These are phyloP conservation scores for Pleurotus giganteus DNA, from an alignment of 768 basidiomycete genomes.

Conservation along the genomic window DNA sequence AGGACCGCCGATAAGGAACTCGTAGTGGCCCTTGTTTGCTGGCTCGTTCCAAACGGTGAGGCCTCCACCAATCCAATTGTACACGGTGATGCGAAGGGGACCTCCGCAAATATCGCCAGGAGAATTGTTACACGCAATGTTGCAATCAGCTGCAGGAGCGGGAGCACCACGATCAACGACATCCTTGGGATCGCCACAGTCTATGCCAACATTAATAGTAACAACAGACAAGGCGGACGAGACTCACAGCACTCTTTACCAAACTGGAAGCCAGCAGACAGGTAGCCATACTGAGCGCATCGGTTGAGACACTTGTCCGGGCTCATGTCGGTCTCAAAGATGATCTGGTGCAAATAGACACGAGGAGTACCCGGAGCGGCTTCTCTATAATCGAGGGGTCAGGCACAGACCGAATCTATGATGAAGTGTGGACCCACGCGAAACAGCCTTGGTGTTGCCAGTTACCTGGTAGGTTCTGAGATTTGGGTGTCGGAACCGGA, in stretches of 20 bases:
- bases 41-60: conserved; percentile 67
- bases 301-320: conserved; percentile 38
- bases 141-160: conserved; percentile 41
- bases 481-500: conserved; percentile 57
- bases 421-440: conserved; percentile 35
- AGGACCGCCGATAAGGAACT: conserved; percentile 40
- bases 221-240: neutral
- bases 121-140: conserved; percentile 20
- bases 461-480: conserved; percentile 54
- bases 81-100: conserved; percentile 9
- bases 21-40: conserved; percentile 60
- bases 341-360: conserved; percentile 2
- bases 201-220: neutral
- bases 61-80: conserved; percentile 44
- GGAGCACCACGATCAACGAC: conserved; percentile 39
- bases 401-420: neutral
- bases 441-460: conserved; percentile 70
- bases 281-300: conserved; percentile 38
- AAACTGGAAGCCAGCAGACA: conserved; percentile 40
- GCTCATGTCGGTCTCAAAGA: conserved; percentile 19
- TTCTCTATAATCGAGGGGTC: conserved; percentile 38
- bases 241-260: conserved; percentile 16
- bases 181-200: conserved; percentile 54
- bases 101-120: conserved; percentile 17
- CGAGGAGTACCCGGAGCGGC: conserved; percentile 15